Conservation (phyloP, 108 stramenopile genomes). For the Cyclotella baltica region DNA sequence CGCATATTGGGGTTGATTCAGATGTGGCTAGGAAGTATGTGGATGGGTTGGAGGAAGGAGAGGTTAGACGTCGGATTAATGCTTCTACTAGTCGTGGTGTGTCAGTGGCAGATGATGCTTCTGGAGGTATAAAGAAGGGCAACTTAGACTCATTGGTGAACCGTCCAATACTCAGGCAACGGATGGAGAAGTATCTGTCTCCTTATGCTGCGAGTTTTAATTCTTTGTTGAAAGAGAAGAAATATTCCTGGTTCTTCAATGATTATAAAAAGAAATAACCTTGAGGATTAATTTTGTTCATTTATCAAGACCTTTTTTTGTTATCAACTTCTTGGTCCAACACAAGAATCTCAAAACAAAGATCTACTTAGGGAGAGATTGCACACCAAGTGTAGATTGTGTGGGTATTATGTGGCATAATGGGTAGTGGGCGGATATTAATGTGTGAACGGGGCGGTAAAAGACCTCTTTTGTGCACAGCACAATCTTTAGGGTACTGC, state of each 20-base stretch:
- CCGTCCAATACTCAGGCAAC: constrained; percentile 44
- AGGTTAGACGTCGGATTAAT: constrained; percentile 50
- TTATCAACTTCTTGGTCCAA: no score
- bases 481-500: no score
- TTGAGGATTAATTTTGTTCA: no score
- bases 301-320: no score
- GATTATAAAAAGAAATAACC: constrained; percentile 34
- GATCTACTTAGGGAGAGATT: no score
- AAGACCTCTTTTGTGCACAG: no score
- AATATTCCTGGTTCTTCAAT: constrained; percentile 51
- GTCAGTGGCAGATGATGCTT: no score
- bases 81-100: constrained; percentile 26
- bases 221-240: constrained; percentile 43
- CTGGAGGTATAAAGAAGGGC: background rate
- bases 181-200: constrained; percentile 52
- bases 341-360: no score
- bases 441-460: no score
- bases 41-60: constrained; percentile 24
- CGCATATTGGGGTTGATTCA: constrained; percentile 54
- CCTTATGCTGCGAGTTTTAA: constrained; percentile 53
- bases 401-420: no score
- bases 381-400: no score
- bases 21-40: constrained; percentile 40
- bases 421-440: no score
- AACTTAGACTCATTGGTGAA: constrained; percentile 22